These are phyloP conservation scores for Ogataea kodamae DNA, from an alignment of 805 yeast genomes.

Conservation along the genomic window DNA sequence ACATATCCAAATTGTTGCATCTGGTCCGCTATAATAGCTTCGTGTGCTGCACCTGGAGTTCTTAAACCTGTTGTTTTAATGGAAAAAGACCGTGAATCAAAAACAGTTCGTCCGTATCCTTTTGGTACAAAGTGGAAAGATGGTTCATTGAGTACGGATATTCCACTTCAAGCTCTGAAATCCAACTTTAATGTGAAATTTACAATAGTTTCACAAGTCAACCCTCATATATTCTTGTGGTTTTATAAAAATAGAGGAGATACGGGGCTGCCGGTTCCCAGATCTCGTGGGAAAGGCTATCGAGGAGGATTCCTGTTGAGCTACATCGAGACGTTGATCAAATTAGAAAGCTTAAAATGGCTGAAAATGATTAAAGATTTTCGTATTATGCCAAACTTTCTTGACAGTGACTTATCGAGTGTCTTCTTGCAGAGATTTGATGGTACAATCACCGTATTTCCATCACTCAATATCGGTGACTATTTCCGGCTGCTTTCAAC, in stretches of 20 bases:
- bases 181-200: conserved; percentile 74
- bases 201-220: conserved; percentile 75
- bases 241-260: conserved; percentile 78
- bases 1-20: conserved; percentile 78
- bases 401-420: conserved; percentile 79
- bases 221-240: conserved; percentile 75
- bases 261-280: conserved; percentile 73
- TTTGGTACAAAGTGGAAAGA: conserved; percentile 77
- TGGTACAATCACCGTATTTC: conserved; percentile 77
- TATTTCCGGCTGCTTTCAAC: conserved; percentile 63
- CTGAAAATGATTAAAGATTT: conserved; percentile 59
- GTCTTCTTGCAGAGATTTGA: conserved; percentile 71
- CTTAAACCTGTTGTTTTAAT: conserved; percentile 74
- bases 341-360: conserved; percentile 77
- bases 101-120: conserved; percentile 57
- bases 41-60: conserved; percentile 82
- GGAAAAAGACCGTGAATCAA: conserved; percentile 43
- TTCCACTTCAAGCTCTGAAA: conserved; percentile 70
- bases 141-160: conserved; percentile 75
- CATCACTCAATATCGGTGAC: conserved; percentile 56
- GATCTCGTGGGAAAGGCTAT: conserved; percentile 51
- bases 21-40: conserved; percentile 76
- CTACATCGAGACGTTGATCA: conserved; percentile 65
- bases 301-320: conserved; percentile 78
- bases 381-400: conserved; percentile 62